Evolutionary conservation across 768 basidiomycete genomes (phyloP).

Genomic region (Gymnopilus junonius): DNA sequence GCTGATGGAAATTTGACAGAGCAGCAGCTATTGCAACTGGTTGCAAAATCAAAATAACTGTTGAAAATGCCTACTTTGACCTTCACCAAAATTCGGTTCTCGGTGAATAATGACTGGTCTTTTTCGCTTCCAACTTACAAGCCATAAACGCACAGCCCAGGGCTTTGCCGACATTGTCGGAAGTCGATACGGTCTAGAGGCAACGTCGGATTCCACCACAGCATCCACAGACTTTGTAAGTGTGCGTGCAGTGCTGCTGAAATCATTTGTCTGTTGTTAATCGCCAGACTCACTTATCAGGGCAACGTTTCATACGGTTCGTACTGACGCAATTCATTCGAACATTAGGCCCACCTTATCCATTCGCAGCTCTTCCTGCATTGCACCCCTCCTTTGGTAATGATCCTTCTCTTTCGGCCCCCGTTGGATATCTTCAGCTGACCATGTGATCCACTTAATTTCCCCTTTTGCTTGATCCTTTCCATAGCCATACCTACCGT

Average conservation of each 20-base stretch:
- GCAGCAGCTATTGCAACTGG: conserved; percentile 70
- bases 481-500: conserved; percentile 70
- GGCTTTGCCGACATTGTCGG: conserved; percentile 54
- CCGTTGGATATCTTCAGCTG: conserved; percentile 18
- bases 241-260: conserved; percentile 10
- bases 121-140: neutral
- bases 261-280: conserved; percentile 9
- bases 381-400: conserved; percentile 68
- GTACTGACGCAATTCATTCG: conserved; percentile 9
- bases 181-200: conserved; percentile 46
- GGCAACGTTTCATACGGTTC: conserved; percentile 76
- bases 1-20: conserved; percentile 35
- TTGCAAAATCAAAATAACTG: conserved; percentile 52
- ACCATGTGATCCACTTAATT: conserved; percentile 13
- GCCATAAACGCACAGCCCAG: conserved; percentile 41
- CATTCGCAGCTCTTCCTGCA: conserved; percentile 56
- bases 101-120: conserved; percentile 36
- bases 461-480: neutral
- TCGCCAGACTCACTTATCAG: conserved; percentile 36
- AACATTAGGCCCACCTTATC: neutral
- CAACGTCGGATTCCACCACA: conserved; percentile 35
- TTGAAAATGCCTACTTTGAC: conserved; percentile 52
- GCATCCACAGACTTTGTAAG: conserved; percentile 84
- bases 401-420: conserved; percentile 14
- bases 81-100: conserved; percentile 62